A percentile compares a stretch with the other conserved stretches of the same genome.
Evolutionary conservation across 805 yeast species (phyloP).

Genomic region (Sugiyamaella chiloensis): DNA sequence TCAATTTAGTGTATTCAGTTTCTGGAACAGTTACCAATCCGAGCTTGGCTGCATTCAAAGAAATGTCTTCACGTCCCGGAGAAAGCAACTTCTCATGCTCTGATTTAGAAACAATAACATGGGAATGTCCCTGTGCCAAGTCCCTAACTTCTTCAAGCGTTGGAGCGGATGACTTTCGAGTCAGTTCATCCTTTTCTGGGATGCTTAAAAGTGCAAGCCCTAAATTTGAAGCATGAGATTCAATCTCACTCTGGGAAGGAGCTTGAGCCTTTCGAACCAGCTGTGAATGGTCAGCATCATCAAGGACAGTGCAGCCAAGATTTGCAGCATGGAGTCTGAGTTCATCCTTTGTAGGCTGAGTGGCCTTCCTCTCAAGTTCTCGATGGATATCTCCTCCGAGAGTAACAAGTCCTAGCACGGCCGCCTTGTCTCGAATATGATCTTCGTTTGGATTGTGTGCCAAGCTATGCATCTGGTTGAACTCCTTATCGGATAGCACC

Average conservation of each 20-base stretch:
- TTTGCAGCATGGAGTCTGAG: constrained; percentile 32
- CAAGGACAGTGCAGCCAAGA: constrained; percentile 32
- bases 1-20: constrained; percentile 19
- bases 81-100: constrained; percentile 18
- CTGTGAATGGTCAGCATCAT: constrained; percentile 33
- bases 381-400: constrained; percentile 26
- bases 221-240: constrained; percentile 29
- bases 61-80: constrained; percentile 26
- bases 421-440: constrained; percentile 19
- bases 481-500: constrained; percentile 26
- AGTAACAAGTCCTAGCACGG: constrained; percentile 29
- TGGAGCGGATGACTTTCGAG: constrained; percentile 14
- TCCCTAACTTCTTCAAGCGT: constrained; percentile 15
- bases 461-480: constrained; percentile 25
- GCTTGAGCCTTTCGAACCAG: constrained; percentile 14
- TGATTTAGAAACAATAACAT: constrained; percentile 10
- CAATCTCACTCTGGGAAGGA: constrained; percentile 26
- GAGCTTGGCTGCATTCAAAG: constrained; percentile 13
- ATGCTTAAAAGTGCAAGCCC: constrained; percentile 34
- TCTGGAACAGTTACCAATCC: constrained; percentile 30
- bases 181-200: constrained; percentile 29
- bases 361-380: constrained; percentile 25
- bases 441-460: constrained; percentile 21
- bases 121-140: constrained; percentile 22
- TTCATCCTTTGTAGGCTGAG: constrained; percentile 28